Percentiles rank a stretch among this genome's conserved stretches.
Evolutionary conservation across 495 filamentous ascomycete species (phyloP).

Genomic region (Amphirosellinia nigrospora): DNA sequence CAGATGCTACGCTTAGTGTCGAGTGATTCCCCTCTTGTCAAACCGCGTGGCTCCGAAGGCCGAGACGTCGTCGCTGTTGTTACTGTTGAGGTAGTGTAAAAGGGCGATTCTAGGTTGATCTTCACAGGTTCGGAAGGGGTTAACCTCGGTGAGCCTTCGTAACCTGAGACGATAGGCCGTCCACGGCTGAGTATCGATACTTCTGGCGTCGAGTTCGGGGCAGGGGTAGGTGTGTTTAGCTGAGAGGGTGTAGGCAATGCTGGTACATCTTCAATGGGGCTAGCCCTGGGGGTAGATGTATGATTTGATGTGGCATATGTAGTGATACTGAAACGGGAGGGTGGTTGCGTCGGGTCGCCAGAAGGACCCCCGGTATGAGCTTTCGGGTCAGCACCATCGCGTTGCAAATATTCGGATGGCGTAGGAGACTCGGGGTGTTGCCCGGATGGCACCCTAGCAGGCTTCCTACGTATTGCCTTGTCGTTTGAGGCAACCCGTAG

Average conservation of each 20-base stretch:
- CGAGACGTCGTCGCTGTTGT: constrained; percentile 15
- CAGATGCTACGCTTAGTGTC: constrained; percentile 18
- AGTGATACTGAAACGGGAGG: constrained; percentile 75
- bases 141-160: constrained; percentile 29
- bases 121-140: constrained; percentile 32
- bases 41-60: constrained; percentile 26
- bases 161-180: constrained; percentile 38
- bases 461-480: constrained; percentile 47
- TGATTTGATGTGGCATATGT: constrained; percentile 67
- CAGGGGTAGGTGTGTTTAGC: constrained; percentile 33
- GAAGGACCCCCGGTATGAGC: constrained; percentile 27
- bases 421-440: constrained; percentile 44
- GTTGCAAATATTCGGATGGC: constrained; percentile 46
- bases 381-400: constrained; percentile 28
- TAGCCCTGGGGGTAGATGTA: constrained; percentile 62
- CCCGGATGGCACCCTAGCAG: constrained; percentile 36
- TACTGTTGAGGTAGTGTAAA: constrained; percentile 26
- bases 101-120: constrained; percentile 37
- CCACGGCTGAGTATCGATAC: constrained; percentile 47
- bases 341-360: constrained; percentile 55
- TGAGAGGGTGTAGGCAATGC: constrained; percentile 42
- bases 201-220: constrained; percentile 5
- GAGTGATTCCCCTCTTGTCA: constrained; percentile 27
- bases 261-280: constrained; percentile 50
- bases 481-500: constrained; percentile 39